Percentiles rank a stretch among this genome's conserved stretches.
Evolutionary conservation across 129 eudicot species (phyloP).

Genomic region (Ambrosia trifida): DNA sequence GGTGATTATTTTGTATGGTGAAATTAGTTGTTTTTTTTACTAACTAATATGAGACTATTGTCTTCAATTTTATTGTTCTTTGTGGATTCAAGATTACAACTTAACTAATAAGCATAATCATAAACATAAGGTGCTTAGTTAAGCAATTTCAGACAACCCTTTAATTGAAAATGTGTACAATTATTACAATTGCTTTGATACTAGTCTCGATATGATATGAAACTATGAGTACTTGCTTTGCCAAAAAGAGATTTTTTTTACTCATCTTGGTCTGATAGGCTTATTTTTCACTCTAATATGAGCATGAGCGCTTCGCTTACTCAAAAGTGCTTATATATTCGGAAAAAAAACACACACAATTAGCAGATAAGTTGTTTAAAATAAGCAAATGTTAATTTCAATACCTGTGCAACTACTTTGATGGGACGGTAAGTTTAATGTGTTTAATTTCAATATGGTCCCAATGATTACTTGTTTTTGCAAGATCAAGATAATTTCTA

Average conservation of each 20-base stretch:
- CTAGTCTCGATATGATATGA: neutral
- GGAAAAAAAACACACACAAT: no score
- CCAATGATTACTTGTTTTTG: conserved; percentile 2
- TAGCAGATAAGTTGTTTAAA: neutral
- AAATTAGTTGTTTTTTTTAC: no score
- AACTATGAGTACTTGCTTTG: neutral
- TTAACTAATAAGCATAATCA: neutral
- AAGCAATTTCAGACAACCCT: neutral
- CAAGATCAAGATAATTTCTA: neutral
- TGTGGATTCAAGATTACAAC: neutral
- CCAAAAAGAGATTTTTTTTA: neutral
- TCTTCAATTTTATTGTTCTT: neutral
- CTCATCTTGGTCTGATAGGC: neutral
- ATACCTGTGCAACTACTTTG: neutral
- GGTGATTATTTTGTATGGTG: neutral
- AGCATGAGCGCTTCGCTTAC: neutral
- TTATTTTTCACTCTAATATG: no score
- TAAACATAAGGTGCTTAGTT: neutral
- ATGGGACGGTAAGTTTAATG: neutral
- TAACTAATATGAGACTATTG: neutral
- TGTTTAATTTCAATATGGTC: conserved; percentile 4
- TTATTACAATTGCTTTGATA: neutral
- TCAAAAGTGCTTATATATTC: neutral
- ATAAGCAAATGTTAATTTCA: neutral
- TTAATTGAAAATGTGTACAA: neutral